A percentile compares a stretch with the other conserved stretches of the same genome.
phyloP scores from a whole-genome alignment of 2,329 filamentous ascomycete species.

The Beauveria australis region DNA sequence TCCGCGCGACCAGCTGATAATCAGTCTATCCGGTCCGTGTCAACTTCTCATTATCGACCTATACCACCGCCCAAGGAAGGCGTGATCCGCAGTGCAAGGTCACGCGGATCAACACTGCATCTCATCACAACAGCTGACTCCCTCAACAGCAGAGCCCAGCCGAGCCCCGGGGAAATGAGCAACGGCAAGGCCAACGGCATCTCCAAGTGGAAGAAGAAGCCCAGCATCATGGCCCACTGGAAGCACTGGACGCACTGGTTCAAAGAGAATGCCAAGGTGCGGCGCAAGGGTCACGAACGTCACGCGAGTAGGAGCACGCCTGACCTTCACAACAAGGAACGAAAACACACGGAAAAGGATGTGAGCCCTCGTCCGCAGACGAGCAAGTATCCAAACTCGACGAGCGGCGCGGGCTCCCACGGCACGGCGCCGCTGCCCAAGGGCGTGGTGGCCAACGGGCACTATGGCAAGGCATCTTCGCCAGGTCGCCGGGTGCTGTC shows the following conservation, averaged over 20 bases:
- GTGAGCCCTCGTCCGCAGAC: conserved; percentile 52
- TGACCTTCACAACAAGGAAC: conserved; percentile 45
- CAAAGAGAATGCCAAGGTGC: conserved; percentile 49
- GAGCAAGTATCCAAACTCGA: conserved; percentile 43
- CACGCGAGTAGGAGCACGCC: conserved; percentile 51
- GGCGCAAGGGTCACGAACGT: conserved; percentile 40
- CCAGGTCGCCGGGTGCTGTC: conserved; percentile 14
- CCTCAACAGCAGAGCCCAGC: conserved; percentile 25
- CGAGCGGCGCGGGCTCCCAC: conserved; percentile 23
- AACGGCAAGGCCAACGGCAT: conserved; percentile 17
- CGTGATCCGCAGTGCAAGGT: conserved; percentile 57
- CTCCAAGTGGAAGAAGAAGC: conserved; percentile 46
- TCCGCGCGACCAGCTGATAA: conserved; percentile 64
- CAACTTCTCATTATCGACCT: conserved; percentile 68
- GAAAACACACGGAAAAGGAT: conserved; percentile 39
- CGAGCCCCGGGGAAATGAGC: conserved; percentile 18
- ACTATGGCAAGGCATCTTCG: conserved; percentile 22
- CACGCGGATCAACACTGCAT: conserved; percentile 77
- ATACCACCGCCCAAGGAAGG: conserved; percentile 82
- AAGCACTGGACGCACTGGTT: conserved; percentile 59
- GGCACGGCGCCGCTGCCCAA: conserved; percentile 40
- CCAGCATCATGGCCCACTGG: conserved; percentile 52
- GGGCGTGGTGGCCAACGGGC: conserved; percentile 45
- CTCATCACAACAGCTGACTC: conserved; percentile 62
- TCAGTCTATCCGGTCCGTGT: conserved; percentile 64